Evolutionary conservation across 148 eudicot species (phyloP).

Genomic region (Mesembryanthemum crystallinum): DNA sequence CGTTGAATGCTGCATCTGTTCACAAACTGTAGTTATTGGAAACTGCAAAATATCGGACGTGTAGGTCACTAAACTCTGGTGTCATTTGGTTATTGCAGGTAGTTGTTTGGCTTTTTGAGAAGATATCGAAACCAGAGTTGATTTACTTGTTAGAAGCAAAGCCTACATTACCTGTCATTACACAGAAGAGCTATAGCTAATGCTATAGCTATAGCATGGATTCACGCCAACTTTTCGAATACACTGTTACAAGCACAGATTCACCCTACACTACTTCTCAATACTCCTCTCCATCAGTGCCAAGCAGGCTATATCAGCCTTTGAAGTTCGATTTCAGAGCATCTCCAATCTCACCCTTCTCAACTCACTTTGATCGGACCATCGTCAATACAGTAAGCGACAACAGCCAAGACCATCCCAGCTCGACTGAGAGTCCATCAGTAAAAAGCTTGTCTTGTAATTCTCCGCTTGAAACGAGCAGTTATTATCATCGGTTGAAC

Average conservation of each 20-base stretch:
- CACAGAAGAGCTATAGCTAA: conserved; percentile 25
- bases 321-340: conserved; percentile 44
- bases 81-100: conserved; percentile 22
- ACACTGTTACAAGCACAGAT: conserved; percentile 40
- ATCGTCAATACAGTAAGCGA: conserved; percentile 42
- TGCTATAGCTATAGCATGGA: conserved; percentile 62
- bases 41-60: not conserved
- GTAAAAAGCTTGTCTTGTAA: conserved; percentile 45
- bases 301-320: conserved; percentile 37
- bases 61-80: not conserved
- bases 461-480: conserved; percentile 46
- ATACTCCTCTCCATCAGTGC: conserved; percentile 39
- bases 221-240: conserved; percentile 50
- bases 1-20: not conserved
- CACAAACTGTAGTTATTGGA: not conserved
- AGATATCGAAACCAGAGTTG: not conserved
- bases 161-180: not conserved
- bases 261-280: conserved; percentile 43
- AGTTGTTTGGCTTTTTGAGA: not conserved
- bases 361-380: conserved; percentile 47
- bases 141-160: not conserved
- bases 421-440: conserved; percentile 51
- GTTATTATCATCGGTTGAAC: conserved; percentile 33
- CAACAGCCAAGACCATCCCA: conserved; percentile 56
- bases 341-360: conserved; percentile 74